A percentile compares a stretch with the other conserved stretches of the same genome.
Evolutionary conservation across 257 asterid species (phyloP).

Genomic region (Nicotiana obtusifolia): DNA sequence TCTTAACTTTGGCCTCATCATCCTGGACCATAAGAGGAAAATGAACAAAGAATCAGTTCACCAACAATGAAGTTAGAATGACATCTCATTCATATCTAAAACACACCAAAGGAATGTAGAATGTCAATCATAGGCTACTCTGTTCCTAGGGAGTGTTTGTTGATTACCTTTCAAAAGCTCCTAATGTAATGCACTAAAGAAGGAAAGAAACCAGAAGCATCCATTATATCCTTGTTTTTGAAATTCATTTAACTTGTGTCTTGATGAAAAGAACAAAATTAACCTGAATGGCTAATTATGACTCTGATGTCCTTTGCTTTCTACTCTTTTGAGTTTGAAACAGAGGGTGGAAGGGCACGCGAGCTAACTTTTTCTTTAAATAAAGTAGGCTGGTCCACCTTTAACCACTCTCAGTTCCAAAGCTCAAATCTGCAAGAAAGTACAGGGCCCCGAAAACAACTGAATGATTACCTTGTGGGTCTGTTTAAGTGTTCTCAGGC

Average conservation of each 20-base stretch:
- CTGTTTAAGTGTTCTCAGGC: constrained; percentile 80
- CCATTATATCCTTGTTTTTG: background rate
- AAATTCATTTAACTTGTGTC: background rate
- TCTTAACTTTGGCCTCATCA: constrained; percentile 85
- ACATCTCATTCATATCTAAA: background rate
- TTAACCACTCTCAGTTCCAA: background rate
- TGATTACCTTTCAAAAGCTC: background rate
- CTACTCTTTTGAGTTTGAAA: background rate
- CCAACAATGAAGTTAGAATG: background rate
- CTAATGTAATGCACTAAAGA: background rate
- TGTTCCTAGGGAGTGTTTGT: background rate
- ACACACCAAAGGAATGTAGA: background rate
- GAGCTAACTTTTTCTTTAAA: background rate
- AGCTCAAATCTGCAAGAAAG: background rate
- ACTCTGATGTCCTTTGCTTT: background rate
- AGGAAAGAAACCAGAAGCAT: background rate
- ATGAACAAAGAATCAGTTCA: constrained; percentile 6
- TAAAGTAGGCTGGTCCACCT: background rate
- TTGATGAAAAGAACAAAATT: background rate
- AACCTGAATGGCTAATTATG: background rate
- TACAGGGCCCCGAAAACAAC: background rate
- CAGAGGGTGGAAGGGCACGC: background rate
- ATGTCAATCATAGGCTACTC: background rate
- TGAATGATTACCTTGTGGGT: constrained; percentile 58
- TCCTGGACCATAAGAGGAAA: constrained; percentile 44